A percentile compares a stretch with the other conserved stretches of the same genome.
Conservation (phyloP, 192 early-diverging fungal species). For the Geranomyces michiganensis region DNA sequence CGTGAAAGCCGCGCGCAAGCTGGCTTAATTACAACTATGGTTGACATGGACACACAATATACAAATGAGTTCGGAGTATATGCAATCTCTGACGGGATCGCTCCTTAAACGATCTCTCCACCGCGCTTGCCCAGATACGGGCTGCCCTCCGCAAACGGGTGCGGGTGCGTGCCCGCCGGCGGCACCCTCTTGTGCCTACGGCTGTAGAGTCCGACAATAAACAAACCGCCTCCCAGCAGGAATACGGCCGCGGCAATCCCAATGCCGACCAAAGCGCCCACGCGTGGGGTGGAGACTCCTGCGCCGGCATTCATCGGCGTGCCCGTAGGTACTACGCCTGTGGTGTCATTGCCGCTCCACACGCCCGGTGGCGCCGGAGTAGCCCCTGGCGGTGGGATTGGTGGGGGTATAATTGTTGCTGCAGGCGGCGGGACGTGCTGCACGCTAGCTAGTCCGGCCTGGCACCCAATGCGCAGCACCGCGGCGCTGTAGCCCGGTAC, state of each 20-base stretch:
- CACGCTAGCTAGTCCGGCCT: neutral
- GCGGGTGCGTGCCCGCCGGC: slow-evolving; percentile 6
- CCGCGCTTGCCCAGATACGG: slow-evolving; percentile 16
- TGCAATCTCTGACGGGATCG: too few relatives aligned
- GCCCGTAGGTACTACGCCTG: neutral
- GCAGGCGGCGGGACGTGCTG: slow-evolving; percentile 14
- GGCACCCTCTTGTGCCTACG: neutral
- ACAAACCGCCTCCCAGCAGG: neutral
- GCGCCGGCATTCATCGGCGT: neutral
- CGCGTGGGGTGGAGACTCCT: neutral
- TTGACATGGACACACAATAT: too few relatives aligned
- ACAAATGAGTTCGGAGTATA: too few relatives aligned
- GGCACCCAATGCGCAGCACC: slow-evolving; percentile 21
- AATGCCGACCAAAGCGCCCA: slow-evolving; percentile 14
- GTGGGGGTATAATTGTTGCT: neutral
- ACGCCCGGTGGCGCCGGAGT: neutral
- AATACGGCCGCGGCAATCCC: slow-evolving; percentile 15
- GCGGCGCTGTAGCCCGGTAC: slow-evolving; percentile 6
- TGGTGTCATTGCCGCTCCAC: neutral
- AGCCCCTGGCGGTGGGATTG: neutral
- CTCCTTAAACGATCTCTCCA: slow-evolving; percentile 12
- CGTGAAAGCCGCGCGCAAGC: too few relatives aligned
- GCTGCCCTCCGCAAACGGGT: slow-evolving; percentile 19
- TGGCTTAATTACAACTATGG: too few relatives aligned
- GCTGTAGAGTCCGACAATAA: neutral